Conservation (phyloP, 208 protist species). For the Sergeia podlipaevii region DNA sequence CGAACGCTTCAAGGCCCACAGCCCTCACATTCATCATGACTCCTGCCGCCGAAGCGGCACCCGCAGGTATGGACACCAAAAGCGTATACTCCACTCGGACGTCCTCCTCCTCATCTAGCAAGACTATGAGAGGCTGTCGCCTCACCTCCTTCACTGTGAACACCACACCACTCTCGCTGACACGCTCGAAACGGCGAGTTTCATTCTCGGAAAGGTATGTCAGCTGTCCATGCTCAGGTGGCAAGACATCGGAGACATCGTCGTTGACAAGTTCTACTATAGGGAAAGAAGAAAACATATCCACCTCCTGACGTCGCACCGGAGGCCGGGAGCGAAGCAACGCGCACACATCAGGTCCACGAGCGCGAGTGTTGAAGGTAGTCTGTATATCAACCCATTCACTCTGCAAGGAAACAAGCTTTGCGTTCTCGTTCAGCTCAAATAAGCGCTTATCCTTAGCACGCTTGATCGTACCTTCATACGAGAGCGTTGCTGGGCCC, state of each 20-base stretch:
- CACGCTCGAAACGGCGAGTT: constrained; percentile 72
- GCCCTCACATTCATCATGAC: constrained; percentile 62
- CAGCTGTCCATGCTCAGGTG: constrained; percentile 84
- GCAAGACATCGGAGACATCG: constrained; percentile 80
- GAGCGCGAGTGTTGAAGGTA: constrained; percentile 55
- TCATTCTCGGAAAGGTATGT: constrained; percentile 88
- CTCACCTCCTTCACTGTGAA: constrained; percentile 62
- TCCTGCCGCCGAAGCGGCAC: constrained; percentile 27
- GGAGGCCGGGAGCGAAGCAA: constrained; percentile 73
- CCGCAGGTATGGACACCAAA: constrained; percentile 51
- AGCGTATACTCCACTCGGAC: constrained; percentile 75
- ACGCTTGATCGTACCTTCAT: constrained; percentile 75
- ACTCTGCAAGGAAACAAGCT: constrained; percentile 51
- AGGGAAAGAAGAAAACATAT: constrained; percentile 41
- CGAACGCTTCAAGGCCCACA: constrained; percentile 61
- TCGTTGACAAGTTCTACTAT: constrained; percentile 72
- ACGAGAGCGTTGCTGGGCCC: constrained; percentile 30
- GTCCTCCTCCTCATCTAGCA: constrained; percentile 86
- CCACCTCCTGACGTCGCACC: constrained; percentile 49
- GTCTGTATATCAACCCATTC: constrained; percentile 84
- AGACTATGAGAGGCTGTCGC: constrained; percentile 86
- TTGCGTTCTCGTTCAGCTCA: constrained; percentile 60
- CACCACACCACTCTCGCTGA: constrained; percentile 53
- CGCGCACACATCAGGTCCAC: constrained; percentile 62
- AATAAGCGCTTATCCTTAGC: constrained; percentile 61